A percentile compares a stretch with the other conserved stretches of the same genome.
phyloP scores from a whole-genome alignment of 2,329 filamentous ascomycete genomes.

The Coniochaeta prunicola region DNA sequence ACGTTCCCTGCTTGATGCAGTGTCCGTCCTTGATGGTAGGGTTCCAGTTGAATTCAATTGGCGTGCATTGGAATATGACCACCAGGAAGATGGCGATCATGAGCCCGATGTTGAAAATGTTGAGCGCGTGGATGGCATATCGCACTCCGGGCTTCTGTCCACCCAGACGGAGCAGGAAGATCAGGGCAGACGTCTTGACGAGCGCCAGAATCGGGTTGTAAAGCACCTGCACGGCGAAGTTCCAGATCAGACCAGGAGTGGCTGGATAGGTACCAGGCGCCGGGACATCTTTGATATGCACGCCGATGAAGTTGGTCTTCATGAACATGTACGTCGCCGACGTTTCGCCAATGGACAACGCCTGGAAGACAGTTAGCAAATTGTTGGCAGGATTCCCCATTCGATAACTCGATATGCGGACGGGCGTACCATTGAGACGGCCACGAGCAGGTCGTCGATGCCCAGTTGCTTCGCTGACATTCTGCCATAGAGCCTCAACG shows the following conservation, averaged over 20 bases:
- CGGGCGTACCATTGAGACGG: neutral
- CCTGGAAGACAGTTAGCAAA: neutral
- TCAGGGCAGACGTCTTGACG: conserved; percentile 35
- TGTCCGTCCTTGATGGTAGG: neutral
- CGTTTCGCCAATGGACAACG: neutral
- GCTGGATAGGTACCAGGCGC: conserved; percentile 5
- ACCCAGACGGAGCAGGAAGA: conserved; percentile 36
- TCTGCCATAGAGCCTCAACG: conserved; percentile 1
- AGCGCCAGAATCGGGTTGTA: conserved; percentile 39
- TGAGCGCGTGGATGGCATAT: conserved; percentile 19
- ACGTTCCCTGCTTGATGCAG: conserved; percentile 18
- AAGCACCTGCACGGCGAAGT: conserved; percentile 29
- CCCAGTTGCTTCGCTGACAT: neutral
- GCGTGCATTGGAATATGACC: conserved; percentile 25
- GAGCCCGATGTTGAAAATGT: conserved; percentile 22
- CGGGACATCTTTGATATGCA: conserved; percentile 12
- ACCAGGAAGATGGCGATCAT: conserved; percentile 21
- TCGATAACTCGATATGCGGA: neutral
- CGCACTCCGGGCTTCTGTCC: conserved; percentile 25
- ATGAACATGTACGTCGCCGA: conserved; percentile 3
- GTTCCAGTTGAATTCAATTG: conserved; percentile 12
- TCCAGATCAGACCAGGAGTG: conserved; percentile 14
- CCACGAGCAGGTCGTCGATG: neutral
- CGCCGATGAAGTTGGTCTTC: conserved; percentile 10
- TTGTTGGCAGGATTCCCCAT: neutral